These are phyloP conservation scores for Fragaria ananassa DNA, from an alignment of 306 rosid species.

Conservation along the genomic window DNA sequence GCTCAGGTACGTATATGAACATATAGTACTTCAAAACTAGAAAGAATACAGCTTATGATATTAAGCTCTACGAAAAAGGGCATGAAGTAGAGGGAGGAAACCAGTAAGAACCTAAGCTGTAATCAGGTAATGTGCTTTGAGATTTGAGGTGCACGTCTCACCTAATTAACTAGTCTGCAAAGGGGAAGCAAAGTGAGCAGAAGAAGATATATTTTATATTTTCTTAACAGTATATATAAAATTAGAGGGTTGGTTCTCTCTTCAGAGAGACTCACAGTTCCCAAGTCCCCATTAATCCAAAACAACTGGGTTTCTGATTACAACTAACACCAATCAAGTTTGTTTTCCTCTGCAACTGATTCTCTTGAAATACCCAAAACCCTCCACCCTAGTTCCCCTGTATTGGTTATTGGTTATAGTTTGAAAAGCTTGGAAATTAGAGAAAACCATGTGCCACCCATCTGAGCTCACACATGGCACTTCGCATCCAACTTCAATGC, in stretches of 20 bases:
- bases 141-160: slow-evolving; percentile 25
- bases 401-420: slow-evolving; percentile 21
- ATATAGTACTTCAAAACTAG: neutral
- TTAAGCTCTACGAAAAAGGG: slow-evolving; percentile 7
- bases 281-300: slow-evolving; percentile 33
- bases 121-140: slow-evolving; percentile 12
- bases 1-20: neutral
- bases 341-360: slow-evolving; percentile 44
- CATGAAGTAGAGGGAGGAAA: slow-evolving; percentile 7
- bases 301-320: slow-evolving; percentile 15
- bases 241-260: slow-evolving; percentile 13
- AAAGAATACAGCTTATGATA: neutral
- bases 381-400: slow-evolving; percentile 19
- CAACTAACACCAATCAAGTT: slow-evolving; percentile 25
- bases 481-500: slow-evolving; percentile 43
- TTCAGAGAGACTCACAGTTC: slow-evolving; percentile 33
- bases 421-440: slow-evolving; percentile 45
- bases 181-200: slow-evolving; percentile 12
- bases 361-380: slow-evolving; percentile 50
- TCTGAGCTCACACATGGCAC: slow-evolving; percentile 77
- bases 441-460: slow-evolving; percentile 75
- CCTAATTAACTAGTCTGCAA: slow-evolving; percentile 23
- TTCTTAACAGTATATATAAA: neutral
- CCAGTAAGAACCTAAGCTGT: slow-evolving; percentile 16
- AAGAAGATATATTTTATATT: neutral